These are phyloP conservation scores for Hygrocybe coccinea DNA, from an alignment of 768 basidiomycete species.

Conservation along the genomic window DNA sequence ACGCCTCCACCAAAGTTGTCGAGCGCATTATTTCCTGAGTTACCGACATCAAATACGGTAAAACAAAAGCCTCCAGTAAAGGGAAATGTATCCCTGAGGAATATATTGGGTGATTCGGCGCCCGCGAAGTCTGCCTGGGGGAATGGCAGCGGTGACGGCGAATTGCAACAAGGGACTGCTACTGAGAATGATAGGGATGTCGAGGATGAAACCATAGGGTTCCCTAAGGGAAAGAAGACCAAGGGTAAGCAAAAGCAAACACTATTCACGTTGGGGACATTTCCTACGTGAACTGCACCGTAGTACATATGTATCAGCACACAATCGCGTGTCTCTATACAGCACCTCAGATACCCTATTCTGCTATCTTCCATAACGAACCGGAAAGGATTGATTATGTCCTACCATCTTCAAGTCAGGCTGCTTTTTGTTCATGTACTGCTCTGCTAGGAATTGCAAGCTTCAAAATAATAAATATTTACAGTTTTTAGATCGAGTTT, in stretches of 20 bases:
- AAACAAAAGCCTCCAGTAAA: conserved; percentile 45
- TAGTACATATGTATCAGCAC: background rate
- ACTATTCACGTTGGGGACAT: conserved; percentile 61
- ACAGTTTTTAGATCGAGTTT: no score
- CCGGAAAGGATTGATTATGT: no score
- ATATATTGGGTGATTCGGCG: conserved; percentile 53
- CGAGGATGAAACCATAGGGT: conserved; percentile 13
- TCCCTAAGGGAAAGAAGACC: conserved; percentile 60
- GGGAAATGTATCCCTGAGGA: conserved; percentile 62
- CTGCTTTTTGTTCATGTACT: no score
- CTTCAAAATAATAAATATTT: no score
- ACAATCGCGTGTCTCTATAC: background rate
- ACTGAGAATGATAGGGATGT: conserved; percentile 11
- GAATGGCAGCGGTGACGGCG: conserved; percentile 12
- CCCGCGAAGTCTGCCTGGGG: conserved; percentile 43
- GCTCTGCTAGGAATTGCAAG: no score
- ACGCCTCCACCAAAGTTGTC: conserved; percentile 45
- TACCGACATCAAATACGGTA: conserved; percentile 45
- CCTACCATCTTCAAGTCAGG: no score
- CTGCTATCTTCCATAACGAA: no score
- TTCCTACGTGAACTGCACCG: conserved; percentile 32
- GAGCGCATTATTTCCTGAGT: conserved; percentile 59
- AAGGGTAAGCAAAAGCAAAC: conserved; percentile 86
- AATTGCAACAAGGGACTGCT: background rate
- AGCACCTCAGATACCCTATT: no score